A percentile compares a stretch with the other conserved stretches of the same genome.
Evolutionary conservation across 2,329 filamentous ascomycete species (phyloP).

Genomic region (Aureobasidium sp.): DNA sequence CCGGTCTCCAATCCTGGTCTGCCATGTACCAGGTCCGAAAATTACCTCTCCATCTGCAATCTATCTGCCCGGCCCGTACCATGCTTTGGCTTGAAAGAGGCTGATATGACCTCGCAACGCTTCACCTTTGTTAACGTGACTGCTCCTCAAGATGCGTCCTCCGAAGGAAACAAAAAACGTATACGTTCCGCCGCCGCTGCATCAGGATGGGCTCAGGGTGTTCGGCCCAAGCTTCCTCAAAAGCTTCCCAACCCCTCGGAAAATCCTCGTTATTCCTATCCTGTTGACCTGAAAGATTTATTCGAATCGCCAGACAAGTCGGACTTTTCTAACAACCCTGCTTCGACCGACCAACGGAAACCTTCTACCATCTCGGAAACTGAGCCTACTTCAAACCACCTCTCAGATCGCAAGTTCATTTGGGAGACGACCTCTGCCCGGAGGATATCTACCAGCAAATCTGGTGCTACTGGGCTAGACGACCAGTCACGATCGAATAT

Average conservation of each 20-base stretch:
- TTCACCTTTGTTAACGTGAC: conserved; percentile 23
- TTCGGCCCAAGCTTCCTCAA: conserved; percentile 13
- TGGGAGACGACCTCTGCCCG: background rate
- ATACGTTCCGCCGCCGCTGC: conserved; percentile 22
- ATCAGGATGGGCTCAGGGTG: conserved; percentile 19
- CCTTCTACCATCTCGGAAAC: background rate
- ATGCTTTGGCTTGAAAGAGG: background rate
- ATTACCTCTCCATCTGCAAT: background rate
- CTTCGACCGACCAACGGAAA: background rate
- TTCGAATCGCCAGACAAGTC: background rate
- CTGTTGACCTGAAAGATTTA: background rate
- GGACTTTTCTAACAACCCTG: background rate
- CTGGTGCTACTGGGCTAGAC: background rate
- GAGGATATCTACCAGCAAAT: background rate
- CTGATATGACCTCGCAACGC: conserved; percentile 7
- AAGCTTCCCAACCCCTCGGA: background rate
- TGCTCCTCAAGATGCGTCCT: conserved; percentile 17
- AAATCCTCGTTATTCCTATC: background rate
- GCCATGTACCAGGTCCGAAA: background rate
- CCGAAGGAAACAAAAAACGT: conserved; percentile 21
- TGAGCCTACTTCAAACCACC: no score
- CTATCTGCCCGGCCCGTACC: background rate
- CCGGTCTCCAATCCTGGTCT: background rate
- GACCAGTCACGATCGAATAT: background rate
- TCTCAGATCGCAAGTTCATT: background rate